Evolutionary conservation across 345 rosid species (phyloP).

Genomic region (Brassica nigra): DNA sequence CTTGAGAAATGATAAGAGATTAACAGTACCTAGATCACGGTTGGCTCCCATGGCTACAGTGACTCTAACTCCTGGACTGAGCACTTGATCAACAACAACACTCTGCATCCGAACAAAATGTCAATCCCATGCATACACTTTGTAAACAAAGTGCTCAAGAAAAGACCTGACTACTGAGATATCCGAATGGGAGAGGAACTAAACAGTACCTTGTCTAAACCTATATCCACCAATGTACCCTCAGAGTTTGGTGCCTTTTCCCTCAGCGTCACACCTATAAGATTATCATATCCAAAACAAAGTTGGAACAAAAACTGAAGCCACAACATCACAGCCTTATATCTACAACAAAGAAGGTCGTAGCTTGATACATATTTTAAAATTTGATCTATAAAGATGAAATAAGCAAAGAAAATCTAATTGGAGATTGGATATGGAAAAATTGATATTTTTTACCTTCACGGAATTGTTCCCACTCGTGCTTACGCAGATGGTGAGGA

Average conservation of each 20-base stretch:
- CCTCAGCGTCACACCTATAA: conserved; percentile 69
- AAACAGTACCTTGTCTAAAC: conserved; percentile 69
- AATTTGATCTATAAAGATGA: background rate
- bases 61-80: conserved; percentile 63
- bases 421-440: conserved; percentile 1
- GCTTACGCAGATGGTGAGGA: conserved; percentile 94
- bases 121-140: background rate
- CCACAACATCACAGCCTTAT: background rate
- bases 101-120: conserved; percentile 38
- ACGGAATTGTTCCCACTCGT: conserved; percentile 85
- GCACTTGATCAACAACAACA: conserved; percentile 5
- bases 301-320: background rate
- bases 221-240: conserved; percentile 79
- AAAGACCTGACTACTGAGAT: background rate
- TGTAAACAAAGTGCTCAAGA: background rate
- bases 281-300: conserved; percentile 18
- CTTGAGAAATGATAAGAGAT: background rate
- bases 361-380: background rate
- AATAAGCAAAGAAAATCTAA: background rate
- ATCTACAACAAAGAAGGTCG: background rate
- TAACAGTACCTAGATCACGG: conserved; percentile 44
- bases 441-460: conserved; percentile 55
- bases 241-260: conserved; percentile 53
- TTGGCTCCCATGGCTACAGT: conserved; percentile 85
- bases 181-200: background rate